Evolutionary conservation across 2,329 filamentous ascomycete genomes (phyloP), one percentile per base, ranked within the genome.

Genomic region (Periconia sp.): DNA sequence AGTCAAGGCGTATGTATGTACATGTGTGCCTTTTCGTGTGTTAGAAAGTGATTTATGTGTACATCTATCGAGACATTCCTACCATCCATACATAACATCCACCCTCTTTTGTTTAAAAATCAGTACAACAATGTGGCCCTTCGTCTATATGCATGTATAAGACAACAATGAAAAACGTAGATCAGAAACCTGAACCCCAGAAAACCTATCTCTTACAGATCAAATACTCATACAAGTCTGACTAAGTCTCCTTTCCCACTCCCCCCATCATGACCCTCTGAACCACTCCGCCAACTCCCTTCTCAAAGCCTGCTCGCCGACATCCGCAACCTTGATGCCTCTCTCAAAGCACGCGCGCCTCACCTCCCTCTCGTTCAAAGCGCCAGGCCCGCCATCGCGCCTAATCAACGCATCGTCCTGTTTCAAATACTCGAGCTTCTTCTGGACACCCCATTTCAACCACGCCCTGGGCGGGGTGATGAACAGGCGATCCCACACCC

Each of bases 381-480:
- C 81, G 2, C 68, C 59, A 6, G 83, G 80, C 0, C 87, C 89
- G 1, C 89, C 89, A 45, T 84, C 82, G 37, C 79, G 76, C 17
- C 80, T 65, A 45, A 97, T 81, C 70, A 93, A 76, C 58, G 66
- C 74, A 73, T 95, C 91, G 74, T 97, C 92, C 37, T 80, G 74
- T 44, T 81, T 80, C 57, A 97, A 70, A 66, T 89, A 90, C 41
- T 79, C 74, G 61, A 91, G 75, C 57, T 82, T 79, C 61, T 76
- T 74, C 47, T 64, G 62, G 41, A 91, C 76, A 57, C 80, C 79
- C 49, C 77, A 72, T 52, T 77, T 72, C 71, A 91, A 79, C 62
- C 89, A 70, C 8, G 73, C 73, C 75, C 81, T 50, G 68, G 60
- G 49, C 62, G 73, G 56, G 64, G 74, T 64, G 70, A 77, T 19